Evolutionary conservation across 2,329 filamentous ascomycete genomes (phyloP).

Genomic region (Exserohilum turcica): DNA sequence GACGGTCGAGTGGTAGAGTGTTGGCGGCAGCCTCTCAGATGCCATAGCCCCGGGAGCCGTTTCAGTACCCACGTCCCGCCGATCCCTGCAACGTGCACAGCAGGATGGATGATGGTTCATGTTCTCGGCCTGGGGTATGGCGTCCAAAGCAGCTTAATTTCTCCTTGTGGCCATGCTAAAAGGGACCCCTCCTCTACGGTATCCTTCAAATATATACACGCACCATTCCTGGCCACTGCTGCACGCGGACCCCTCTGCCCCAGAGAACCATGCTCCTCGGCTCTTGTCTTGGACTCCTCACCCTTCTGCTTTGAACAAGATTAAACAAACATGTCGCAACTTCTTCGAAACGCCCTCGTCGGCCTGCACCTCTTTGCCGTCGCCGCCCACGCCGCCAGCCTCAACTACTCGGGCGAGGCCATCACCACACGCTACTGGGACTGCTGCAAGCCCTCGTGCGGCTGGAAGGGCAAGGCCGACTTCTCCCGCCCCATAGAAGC

Average conservation of each 20-base stretch:
- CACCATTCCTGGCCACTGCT: slow-evolving; percentile 35
- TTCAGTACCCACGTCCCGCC: slow-evolving; percentile 39
- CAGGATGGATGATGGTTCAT: slow-evolving; percentile 39
- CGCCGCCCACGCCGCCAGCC: slow-evolving; percentile 23
- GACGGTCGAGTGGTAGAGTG: slow-evolving; percentile 26
- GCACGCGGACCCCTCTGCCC: slow-evolving; percentile 31
- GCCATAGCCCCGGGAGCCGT: slow-evolving; percentile 29
- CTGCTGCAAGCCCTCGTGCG: slow-evolving; percentile 73
- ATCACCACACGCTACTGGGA: slow-evolving; percentile 54
- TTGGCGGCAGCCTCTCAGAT: slow-evolving; percentile 26
- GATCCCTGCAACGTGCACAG: slow-evolving; percentile 42
- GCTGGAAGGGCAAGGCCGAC: slow-evolving; percentile 62
- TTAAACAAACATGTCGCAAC: slow-evolving; percentile 42
- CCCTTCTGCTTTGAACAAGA: slow-evolving; percentile 25
- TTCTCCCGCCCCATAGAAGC: slow-evolving; percentile 59
- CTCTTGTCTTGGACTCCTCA: slow-evolving; percentile 35
- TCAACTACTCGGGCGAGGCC: slow-evolving; percentile 39
- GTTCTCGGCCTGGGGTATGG: slow-evolving; percentile 41
- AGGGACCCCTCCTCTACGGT: slow-evolving; percentile 39
- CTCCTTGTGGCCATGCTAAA: slow-evolving; percentile 43
- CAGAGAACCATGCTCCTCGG: slow-evolving; percentile 41
- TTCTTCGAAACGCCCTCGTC: slow-evolving; percentile 34
- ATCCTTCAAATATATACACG: slow-evolving; percentile 45
- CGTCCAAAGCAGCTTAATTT: slow-evolving; percentile 43
- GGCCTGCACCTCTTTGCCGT: slow-evolving; percentile 32